These are phyloP conservation scores for Malus asiatica DNA, from an alignment of 306 rosid genomes.

Conservation along the genomic window DNA sequence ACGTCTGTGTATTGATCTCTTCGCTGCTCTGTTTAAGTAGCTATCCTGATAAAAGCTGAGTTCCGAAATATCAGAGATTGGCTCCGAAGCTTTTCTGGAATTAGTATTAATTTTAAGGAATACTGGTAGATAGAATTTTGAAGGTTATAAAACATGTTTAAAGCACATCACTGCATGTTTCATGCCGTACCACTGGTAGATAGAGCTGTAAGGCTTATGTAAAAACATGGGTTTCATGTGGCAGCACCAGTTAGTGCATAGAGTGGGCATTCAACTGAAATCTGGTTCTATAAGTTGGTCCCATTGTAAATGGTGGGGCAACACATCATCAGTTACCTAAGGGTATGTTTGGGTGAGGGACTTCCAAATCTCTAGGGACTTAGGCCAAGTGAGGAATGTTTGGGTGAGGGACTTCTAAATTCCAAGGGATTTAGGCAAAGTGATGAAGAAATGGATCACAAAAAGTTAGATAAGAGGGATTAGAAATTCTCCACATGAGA, in stretches of 20 bases:
- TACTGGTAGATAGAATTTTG: not conserved
- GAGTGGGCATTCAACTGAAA: not conserved
- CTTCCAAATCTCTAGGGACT: too few species aligned
- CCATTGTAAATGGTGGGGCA: not conserved
- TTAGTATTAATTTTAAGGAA: not conserved
- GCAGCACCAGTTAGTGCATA: not conserved
- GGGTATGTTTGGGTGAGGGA: too few species aligned
- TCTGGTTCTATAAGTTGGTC: not conserved
- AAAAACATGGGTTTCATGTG: not conserved
- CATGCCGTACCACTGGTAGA: not conserved
- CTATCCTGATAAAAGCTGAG: not conserved
- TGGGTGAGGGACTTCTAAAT: too few species aligned
- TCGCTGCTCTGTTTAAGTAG: not conserved
- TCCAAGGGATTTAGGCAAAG: too few species aligned
- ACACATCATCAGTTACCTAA: not conserved
- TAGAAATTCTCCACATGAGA: too few species aligned
- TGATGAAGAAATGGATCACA: too few species aligned
- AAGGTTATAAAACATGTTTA: not conserved
- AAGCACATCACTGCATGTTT: not conserved
- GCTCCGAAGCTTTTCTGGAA: not conserved
- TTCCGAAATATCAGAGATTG: not conserved
- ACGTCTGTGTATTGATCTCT: not conserved
- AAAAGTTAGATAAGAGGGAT: too few species aligned
- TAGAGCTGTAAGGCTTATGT: not conserved
- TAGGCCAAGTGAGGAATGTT: too few species aligned